Conservation (phyloP, 352 stramenopile genomes). For the Globisporangium yorkense region DNA sequence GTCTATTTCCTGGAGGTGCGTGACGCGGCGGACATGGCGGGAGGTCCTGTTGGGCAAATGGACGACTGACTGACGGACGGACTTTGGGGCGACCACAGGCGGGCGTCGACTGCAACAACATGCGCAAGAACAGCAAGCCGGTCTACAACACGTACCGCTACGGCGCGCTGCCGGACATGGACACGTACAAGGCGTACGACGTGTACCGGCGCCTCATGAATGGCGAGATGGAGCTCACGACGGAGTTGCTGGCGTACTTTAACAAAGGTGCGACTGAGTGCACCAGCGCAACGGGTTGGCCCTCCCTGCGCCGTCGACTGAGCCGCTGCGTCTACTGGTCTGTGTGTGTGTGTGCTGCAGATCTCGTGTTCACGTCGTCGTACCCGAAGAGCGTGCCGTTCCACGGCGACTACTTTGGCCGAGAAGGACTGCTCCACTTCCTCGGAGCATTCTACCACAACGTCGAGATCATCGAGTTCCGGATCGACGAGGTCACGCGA, state of each 20-base stretch:
- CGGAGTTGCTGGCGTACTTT: conserved; percentile 78
- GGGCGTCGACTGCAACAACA: conserved; percentile 70
- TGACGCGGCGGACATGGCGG: neutral
- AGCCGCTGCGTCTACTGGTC: too few relatives aligned
- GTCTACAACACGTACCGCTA: conserved; percentile 80
- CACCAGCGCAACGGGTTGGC: too few relatives aligned
- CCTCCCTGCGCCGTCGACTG: too few relatives aligned
- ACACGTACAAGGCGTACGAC: conserved; percentile 76
- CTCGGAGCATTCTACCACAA: conserved; percentile 67
- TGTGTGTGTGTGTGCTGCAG: conserved; percentile 10
- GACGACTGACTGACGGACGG: too few relatives aligned
- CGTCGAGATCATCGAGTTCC: conserved; percentile 77
- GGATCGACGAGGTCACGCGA: conserved; percentile 53
- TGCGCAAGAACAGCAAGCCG: conserved; percentile 79
- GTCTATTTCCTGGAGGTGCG: conserved; percentile 79
- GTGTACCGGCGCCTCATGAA: conserved; percentile 58
- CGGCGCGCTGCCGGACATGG: conserved; percentile 64
- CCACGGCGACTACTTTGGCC: conserved; percentile 78
- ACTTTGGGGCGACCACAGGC: conserved; percentile 16
- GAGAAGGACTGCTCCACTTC: conserved; percentile 78
- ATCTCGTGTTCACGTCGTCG: conserved; percentile 80
- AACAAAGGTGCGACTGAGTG: conserved; percentile 51
- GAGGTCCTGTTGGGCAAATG: too few relatives aligned
- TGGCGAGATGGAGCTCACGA: conserved; percentile 43
- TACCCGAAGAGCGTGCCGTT: conserved; percentile 80